phyloP scores from a whole-genome alignment of 2,329 filamentous ascomycete genomes.

The Boeremia lycopersici region DNA sequence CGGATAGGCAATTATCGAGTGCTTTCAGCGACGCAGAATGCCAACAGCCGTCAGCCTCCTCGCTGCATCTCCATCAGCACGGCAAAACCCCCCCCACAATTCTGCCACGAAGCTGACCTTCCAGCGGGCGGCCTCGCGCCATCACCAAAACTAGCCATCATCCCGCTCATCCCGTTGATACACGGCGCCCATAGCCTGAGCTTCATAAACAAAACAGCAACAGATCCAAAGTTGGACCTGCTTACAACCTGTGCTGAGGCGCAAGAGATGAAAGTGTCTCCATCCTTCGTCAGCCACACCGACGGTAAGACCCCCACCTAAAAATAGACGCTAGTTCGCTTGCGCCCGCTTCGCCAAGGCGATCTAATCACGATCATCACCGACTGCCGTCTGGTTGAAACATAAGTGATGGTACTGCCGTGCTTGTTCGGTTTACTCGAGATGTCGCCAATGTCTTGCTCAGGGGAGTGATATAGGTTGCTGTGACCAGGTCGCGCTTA shows the following conservation, averaged over 20 bases:
- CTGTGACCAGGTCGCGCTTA: not conserved
- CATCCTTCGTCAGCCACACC: slow-evolving; percentile 1
- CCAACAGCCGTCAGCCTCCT: slow-evolving; percentile 8
- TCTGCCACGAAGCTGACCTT: slow-evolving; percentile 3
- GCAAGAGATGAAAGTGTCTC: not conserved
- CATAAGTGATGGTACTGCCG: not conserved
- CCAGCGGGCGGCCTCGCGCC: not conserved
- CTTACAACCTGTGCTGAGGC: slow-evolving; percentile 7
- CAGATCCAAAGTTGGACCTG: not conserved
- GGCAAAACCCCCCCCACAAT: slow-evolving; percentile 1
- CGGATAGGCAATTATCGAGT: slow-evolving; percentile 4
- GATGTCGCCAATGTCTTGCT: not conserved
- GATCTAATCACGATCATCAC: slow-evolving; percentile 14
- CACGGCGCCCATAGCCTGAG: no score
- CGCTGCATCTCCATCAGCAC: slow-evolving; percentile 6
- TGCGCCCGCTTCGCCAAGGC: slow-evolving; percentile 12
- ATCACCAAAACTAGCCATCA: not conserved
- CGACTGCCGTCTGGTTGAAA: not conserved
- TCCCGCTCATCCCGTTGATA: not conserved
- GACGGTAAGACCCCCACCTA: slow-evolving; percentile 1
- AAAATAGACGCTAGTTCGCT: slow-evolving; percentile 8
- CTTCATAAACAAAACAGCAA: not conserved
- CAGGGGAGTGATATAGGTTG: not conserved
- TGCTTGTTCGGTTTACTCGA: slow-evolving; percentile 1
- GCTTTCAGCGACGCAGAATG: slow-evolving; percentile 10